Evolutionary conservation across 2,329 filamentous ascomycete genomes (phyloP), one percentile per base, ranked within the genome.

Genomic region (Aspergillus intermedius): DNA sequence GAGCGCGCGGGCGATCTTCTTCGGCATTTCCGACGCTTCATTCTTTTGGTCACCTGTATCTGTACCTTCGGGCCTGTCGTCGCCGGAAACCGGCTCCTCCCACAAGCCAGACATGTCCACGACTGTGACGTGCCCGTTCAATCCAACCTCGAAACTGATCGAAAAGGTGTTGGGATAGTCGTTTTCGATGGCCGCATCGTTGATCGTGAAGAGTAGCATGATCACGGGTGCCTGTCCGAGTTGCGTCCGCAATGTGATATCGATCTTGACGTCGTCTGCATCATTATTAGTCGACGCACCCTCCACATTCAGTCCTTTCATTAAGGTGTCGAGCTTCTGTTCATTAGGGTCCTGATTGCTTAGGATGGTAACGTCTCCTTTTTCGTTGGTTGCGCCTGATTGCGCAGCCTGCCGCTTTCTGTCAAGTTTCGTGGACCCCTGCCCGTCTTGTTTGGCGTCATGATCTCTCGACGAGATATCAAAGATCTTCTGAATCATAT

Each of bases 261-360:
- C 67, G 28, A 70, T 60, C 47, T 63, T 67, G 48, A 67, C 56
- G 17, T 66, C 63, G 42, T 62, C 55, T 6, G 49, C 40, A 13
- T 35, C 44, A 5, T 41, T 34, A 37, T 45, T 19, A 40, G 13
- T 45, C 47, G 22, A 42, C 47, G 19, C 23, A 17, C 32, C 49
- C 17, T n/a, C 43, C 37, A 39, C 25, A 45, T 48, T 28, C 28
- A 47, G 46, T 2, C 49, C 52, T 19, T 55, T 54, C 21, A 73
- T 72, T 15, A 91, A 74, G 10, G 74, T 75, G 17, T 75, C 70
- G 49, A 82, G 78, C 60, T 87, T 84, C 0, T 74, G 71, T 13
- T 69, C 60, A 17, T 63, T 65, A 3, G 64, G 59, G 35, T 71
- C 64, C 22, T 66, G 60, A 46, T 79, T 70, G 54, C 78, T 72